phyloP scores from a whole-genome alignment of 306 rosid genomes.

The Acacia melanoxylon region DNA sequence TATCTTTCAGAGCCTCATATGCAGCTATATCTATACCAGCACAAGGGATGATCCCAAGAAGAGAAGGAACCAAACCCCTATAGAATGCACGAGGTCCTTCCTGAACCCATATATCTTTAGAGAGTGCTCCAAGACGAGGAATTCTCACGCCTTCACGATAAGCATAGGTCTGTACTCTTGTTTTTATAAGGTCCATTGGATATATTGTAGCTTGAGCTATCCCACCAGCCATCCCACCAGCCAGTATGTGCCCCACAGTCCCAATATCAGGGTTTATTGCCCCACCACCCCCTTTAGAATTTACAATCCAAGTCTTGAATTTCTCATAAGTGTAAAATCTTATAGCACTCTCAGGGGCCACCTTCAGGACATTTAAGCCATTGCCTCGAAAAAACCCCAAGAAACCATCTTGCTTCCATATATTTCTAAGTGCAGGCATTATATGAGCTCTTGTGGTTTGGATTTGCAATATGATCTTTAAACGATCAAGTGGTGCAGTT shows the following conservation, averaged over 20 bases:
- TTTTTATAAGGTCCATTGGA: constrained; percentile 89
- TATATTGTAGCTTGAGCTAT: constrained; percentile 87
- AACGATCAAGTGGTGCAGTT: constrained; percentile 94
- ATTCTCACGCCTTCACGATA: constrained; percentile 51
- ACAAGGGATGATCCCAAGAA: constrained; percentile 91
- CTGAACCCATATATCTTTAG: constrained; percentile 77
- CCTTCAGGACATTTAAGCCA: constrained; percentile 89
- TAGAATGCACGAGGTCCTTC: constrained; percentile 94
- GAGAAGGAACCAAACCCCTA: constrained; percentile 83
- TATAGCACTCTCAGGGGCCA: constrained; percentile 96
- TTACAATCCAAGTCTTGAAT: constrained; percentile 55
- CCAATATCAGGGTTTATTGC: constrained; percentile 54
- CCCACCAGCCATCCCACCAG: constrained; percentile 94
- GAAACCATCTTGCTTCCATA: constrained; percentile 73
- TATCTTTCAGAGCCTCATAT: constrained; percentile 84
- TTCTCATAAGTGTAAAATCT: constrained; percentile 80
- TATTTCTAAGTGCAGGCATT: constrained; percentile 65
- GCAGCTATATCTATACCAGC: constrained; percentile 96
- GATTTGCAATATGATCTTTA: constrained; percentile 84
- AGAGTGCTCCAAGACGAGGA: constrained; percentile 62
- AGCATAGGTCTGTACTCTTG: constrained; percentile 71
- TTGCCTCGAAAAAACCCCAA: constrained; percentile 90
- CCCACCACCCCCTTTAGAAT: constrained; percentile 50
- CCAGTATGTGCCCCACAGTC: constrained; percentile 56
- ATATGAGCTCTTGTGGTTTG: constrained; percentile 61